Evolutionary conservation across 179 eudicot genomes (phyloP).

Genomic region (Camellia oleifera): DNA sequence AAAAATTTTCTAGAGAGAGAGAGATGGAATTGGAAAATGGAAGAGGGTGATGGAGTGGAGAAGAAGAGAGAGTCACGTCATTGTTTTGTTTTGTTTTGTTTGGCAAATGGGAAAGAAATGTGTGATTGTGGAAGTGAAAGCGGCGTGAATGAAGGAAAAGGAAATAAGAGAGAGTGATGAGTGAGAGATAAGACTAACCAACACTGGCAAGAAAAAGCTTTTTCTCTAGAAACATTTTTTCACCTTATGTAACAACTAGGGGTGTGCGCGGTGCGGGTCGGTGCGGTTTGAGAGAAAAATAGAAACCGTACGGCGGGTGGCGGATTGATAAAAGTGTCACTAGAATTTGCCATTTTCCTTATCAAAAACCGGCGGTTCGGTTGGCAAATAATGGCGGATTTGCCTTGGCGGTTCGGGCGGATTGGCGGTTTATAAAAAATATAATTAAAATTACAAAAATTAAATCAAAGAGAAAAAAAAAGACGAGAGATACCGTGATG

Average conservation of each 20-base stretch:
- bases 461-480: too few relatives aligned
- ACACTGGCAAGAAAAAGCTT: conserved; percentile 11
- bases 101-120: conserved; percentile 14
- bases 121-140: conserved; percentile 31
- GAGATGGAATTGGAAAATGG: conserved; percentile 15
- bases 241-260: not conserved
- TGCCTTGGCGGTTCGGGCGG: too few relatives aligned
- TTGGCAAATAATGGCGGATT: too few relatives aligned
- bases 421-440: too few relatives aligned
- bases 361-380: too few relatives aligned
- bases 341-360: too few relatives aligned
- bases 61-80: not conserved
- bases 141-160: conserved; percentile 62
- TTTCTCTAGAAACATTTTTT: not conserved
- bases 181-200: conserved; percentile 22
- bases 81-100: not conserved
- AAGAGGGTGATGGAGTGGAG: conserved; percentile 17
- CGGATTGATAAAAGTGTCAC: too few relatives aligned
- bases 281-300: too few relatives aligned
- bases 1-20: conserved; percentile 1
- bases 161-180: conserved; percentile 17
- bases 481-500: too few relatives aligned
- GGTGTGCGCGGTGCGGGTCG: too few relatives aligned
- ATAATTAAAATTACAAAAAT: too few relatives aligned
- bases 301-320: too few relatives aligned